phyloP scores from a whole-genome alignment of 164 flowering plant genomes.

The Tinospora cordifolia region DNA sequence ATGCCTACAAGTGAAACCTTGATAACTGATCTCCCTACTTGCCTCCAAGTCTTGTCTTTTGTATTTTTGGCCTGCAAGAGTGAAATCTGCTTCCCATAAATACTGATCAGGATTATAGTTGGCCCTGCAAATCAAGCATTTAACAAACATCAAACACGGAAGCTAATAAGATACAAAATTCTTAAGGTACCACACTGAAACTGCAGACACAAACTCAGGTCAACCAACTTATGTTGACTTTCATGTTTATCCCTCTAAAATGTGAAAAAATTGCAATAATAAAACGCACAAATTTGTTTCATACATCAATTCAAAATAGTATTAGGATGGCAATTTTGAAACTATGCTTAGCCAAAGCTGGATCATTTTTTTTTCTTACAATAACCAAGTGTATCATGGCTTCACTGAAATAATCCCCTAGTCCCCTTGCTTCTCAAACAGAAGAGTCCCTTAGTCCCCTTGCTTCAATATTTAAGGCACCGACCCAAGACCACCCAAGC shows the following conservation, averaged over 20 bases:
- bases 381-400: too few species aligned
- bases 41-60: constrained; percentile 91
- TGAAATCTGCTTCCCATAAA: constrained; percentile 85
- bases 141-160: not conserved
- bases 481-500: too few species aligned
- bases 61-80: constrained; percentile 75
- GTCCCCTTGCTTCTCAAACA: too few species aligned
- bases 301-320: too few species aligned
- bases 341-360: too few species aligned
- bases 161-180: not conserved
- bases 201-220: not conserved
- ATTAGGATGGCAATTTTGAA: too few species aligned
- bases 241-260: not conserved
- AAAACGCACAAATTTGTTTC: not conserved
- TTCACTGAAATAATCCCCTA: too few species aligned
- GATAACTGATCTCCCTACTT: constrained; percentile 51
- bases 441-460: too few species aligned
- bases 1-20: constrained; percentile 12
- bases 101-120: constrained; percentile 91
- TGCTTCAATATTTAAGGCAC: too few species aligned
- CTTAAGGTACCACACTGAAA: not conserved
- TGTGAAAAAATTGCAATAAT: not conserved
- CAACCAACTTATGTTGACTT: too few species aligned
- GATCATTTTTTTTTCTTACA: too few species aligned
- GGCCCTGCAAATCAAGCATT: constrained; percentile 49